Base-by-base conservation (phyloP, 805 yeast species). In the Kuraishia molischiana region DNA sequence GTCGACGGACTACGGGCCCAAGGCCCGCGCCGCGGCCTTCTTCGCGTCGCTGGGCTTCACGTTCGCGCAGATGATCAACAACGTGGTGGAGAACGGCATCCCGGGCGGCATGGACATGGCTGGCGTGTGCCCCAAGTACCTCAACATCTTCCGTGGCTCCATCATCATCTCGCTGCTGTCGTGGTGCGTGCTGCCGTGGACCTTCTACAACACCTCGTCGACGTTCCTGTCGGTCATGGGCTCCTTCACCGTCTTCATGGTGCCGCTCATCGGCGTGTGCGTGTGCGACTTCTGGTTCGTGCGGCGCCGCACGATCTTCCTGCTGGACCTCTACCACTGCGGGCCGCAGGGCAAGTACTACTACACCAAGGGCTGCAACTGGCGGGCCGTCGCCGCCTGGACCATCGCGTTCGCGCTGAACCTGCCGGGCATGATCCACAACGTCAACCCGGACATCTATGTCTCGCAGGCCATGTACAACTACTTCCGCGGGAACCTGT, bases 61-160 rank as follows among this genome's bases (percentile, higher is more conserved):
- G 10, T 32, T 56, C 22, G 58, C 66, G 3, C 70, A 66, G 41
- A 45, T 66, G 36, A 52, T 62, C 13, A 61, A 63, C 44, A 64
- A 63, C 37, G 56, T 63, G 15, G 53, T 63, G n/a, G 59, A 60
- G 24, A 56, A 61, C 36, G 66, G 66, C 31, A 54, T 64, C 29
- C 58, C 70, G 34, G 71, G 71, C 11, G 75, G 73, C 15, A 72
- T 69, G 57, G 76, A 70, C 42, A 45, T 72, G 44, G 64, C 72
- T 20, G 74, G 69, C 39, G 45, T 72, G 42, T 56, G 60, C 34
- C 74, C 74, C 11, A 53, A 56, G 38, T 64, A 58, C 42, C 48
- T 69, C 41, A 64, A 64, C 44, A 58, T 69, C 37, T 53, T 56
- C 32, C 51, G 74, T 29, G 79, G 77, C 18, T 66, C 72, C 22